Conservation (phyloP, 495 filamentous ascomycete species). For the Tuber calosporum region DNA sequence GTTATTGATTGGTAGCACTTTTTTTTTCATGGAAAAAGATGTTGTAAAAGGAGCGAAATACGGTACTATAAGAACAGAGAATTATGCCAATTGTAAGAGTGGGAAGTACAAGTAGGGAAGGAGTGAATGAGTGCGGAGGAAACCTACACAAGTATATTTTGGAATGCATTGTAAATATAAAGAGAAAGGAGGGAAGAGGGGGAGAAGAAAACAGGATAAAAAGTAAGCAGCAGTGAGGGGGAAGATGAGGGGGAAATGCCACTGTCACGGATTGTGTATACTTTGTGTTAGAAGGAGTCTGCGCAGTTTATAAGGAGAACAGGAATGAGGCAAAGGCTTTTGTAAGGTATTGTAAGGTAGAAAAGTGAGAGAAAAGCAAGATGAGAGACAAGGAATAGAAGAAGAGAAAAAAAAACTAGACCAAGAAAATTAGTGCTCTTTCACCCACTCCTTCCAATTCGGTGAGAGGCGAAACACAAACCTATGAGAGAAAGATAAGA, state of each 20-base stretch:
- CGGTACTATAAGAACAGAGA: background rate
- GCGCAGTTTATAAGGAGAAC: background rate
- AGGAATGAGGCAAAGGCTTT: background rate
- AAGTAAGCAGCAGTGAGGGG: background rate
- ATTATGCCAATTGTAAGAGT: background rate
- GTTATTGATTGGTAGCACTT: background rate
- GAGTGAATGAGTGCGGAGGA: background rate
- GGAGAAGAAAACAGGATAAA: background rate
- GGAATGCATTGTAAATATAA: background rate
- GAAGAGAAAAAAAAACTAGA: background rate
- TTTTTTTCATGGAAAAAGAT: background rate
- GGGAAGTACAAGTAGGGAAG: background rate
- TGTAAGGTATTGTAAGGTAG: background rate
- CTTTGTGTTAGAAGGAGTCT: background rate
- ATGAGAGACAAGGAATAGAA: background rate
- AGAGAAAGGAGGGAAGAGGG: background rate
- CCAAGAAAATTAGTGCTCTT: conserved; percentile 1
- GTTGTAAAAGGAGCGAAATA: background rate
- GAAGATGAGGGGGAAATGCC: background rate
- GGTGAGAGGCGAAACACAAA: conserved; percentile 11
- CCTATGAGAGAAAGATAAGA: background rate
- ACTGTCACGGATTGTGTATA: background rate
- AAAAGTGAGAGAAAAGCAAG: background rate
- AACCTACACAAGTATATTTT: background rate
- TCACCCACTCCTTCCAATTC: background rate